These are phyloP conservation scores for Hippophae tibetana DNA, from an alignment of 306 rosid genomes.

Conservation along the genomic window DNA sequence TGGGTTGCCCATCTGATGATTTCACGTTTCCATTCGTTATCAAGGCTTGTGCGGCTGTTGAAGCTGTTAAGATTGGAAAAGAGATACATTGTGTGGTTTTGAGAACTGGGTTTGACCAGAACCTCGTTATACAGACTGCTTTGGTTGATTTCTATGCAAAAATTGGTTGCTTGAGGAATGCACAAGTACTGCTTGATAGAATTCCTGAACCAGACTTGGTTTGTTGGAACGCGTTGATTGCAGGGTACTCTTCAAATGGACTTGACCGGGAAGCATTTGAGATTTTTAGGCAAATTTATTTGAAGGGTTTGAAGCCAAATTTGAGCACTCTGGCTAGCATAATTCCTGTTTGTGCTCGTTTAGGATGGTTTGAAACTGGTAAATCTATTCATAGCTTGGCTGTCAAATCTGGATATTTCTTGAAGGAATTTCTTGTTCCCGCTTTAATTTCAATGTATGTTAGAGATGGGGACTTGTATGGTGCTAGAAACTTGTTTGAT, in stretches of 20 bases:
- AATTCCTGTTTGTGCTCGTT: constrained; percentile 29
- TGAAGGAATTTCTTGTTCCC: constrained; percentile 20
- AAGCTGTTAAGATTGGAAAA: constrained; percentile 10
- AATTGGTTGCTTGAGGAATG: constrained; percentile 14
- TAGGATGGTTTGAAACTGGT: constrained; percentile 17
- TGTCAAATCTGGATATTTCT: constrained; percentile 22
- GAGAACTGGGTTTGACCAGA: constrained; percentile 23
- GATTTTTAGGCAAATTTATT: constrained; percentile 12
- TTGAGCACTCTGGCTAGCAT: constrained; percentile 28
- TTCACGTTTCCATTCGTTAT: constrained; percentile 27
- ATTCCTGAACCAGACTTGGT: constrained; percentile 30
- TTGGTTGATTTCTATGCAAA: constrained; percentile 22
- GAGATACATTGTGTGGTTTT: constrained; percentile 22
- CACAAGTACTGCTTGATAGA: constrained; percentile 21
- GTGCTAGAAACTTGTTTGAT: constrained; percentile 27
- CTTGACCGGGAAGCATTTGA: constrained; percentile 20
- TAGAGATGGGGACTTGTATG: constrained; percentile 11
- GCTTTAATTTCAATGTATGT: constrained; percentile 31
- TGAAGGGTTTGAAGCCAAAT: constrained; percentile 24
- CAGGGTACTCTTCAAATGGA: constrained; percentile 27
- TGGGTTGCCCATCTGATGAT: constrained; percentile 23
- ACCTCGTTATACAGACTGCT: constrained; percentile 24
- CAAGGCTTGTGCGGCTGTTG: constrained; percentile 30
- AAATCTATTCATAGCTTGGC: constrained; percentile 26
- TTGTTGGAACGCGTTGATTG: constrained; percentile 25